Base-by-base conservation (phyloP, 441 rosid species). In the Erodium trifolium region DNA sequence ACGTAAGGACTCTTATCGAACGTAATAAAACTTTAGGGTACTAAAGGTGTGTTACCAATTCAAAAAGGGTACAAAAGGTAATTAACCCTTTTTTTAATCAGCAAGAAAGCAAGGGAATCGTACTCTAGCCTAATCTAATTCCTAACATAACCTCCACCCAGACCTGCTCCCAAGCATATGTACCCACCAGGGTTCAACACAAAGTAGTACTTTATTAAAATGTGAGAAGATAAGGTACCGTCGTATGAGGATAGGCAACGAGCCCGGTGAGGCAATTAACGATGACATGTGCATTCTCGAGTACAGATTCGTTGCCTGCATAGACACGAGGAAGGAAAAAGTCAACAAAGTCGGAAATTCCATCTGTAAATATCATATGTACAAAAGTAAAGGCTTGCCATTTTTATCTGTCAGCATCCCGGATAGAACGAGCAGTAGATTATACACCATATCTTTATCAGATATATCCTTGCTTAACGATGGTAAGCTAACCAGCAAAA, bases 361-460 rank as follows among this genome's bases (percentile, higher is more conserved):
- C 6, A 9, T 31, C 34, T 3, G 34, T 31, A 31, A 1, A 31
- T 31, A 31, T 31, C 34, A 31, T 3, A 31, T 31, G 34, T 31
- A 31, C 34, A 1, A 18, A 31, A 2, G 14, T 12, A n/a, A 41
- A 13, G 47, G 59, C 68, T 75, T 78, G 91, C 96, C 87, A 71
- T 72, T 85, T 77, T 75, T 83, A 76, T 84, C 88, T 7, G 84
- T 93, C 76, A 93, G 74, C 35, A 86, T 84, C 70, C 91, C 95
- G 70, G 97, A 89, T 71, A 93, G 71, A 67, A 88, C 86, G 68
- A 93, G 83, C 73, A 93, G 82, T 29, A 89, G 86, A 77, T 87
- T 75, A 71, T 81, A 89, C 67, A 87, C 18, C n/a, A 80, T 74
- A 76, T 89, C 92, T 80, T 83, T 85, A 69, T 86, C 81, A 41